These are phyloP conservation scores for Acacia concinna DNA, from an alignment of 331 rosid species.

Conservation along the genomic window DNA sequence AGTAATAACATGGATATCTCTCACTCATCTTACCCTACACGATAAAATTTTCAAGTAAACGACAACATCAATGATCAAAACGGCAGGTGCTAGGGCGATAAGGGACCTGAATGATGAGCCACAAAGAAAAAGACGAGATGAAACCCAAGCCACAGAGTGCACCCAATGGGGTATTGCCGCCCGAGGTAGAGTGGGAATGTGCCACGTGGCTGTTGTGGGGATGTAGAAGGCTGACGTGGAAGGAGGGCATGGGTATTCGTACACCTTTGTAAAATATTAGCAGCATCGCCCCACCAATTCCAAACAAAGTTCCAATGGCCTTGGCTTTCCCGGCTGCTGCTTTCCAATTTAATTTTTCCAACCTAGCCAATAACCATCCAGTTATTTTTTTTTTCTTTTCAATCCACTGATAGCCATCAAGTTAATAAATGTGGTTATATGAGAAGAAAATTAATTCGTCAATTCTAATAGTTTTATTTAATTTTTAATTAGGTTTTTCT, in stretches of 20 bases:
- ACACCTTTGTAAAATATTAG: conserved; percentile 48
- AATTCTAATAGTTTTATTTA: no score
- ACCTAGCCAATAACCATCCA: conserved; percentile 15
- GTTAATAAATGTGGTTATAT: no score
- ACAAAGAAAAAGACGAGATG: conserved; percentile 29
- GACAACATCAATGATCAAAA: neutral
- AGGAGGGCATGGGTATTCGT: conserved; percentile 32
- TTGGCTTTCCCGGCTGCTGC: conserved; percentile 45
- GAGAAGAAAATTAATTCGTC: no score
- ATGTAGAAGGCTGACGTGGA: conserved; percentile 37
- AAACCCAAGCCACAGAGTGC: conserved; percentile 27
- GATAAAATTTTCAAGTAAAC: neutral
- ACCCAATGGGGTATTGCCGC: conserved; percentile 25
- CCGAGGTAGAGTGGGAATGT: neutral
- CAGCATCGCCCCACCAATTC: conserved; percentile 59
- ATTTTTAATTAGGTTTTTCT: no score
- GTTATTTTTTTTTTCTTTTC: no score
- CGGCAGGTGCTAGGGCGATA: neutral
- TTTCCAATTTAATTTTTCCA: conserved; percentile 43
- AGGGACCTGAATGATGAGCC: conserved; percentile 56
- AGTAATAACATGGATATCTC: no score
- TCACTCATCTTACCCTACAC: no score
- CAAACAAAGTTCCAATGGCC: conserved; percentile 41
- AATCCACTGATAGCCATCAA: no score
- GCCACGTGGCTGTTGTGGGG: neutral